phyloP scores from a whole-genome alignment of 495 filamentous ascomycete genomes.

The Hypomontagnella submonticulosa region DNA sequence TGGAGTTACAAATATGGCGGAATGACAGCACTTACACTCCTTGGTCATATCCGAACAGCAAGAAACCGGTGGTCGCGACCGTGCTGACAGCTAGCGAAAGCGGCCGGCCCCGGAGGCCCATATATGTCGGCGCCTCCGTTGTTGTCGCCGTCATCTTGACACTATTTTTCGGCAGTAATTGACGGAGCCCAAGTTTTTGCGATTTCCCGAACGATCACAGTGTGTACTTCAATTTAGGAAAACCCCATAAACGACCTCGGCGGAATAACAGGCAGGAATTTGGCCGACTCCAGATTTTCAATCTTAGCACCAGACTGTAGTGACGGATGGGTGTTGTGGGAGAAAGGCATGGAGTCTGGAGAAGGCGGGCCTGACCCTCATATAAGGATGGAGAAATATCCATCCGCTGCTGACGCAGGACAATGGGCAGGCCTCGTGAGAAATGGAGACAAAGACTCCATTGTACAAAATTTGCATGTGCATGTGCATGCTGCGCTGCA shows the following conservation, averaged over 20 bases:
- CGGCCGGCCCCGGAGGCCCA: conserved; percentile 72
- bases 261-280: conserved; percentile 20
- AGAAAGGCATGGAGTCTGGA: conserved; percentile 38
- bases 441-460: conserved; percentile 25
- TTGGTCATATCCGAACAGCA: conserved; percentile 79
- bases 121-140: conserved; percentile 60
- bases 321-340: conserved; percentile 32
- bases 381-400: conserved; percentile 38
- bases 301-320: conserved; percentile 38
- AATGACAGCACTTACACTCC: conserved; percentile 47
- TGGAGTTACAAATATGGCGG: neutral
- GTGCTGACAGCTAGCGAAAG: conserved; percentile 68
- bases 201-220: conserved; percentile 14
- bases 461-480: neutral
- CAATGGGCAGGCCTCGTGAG: conserved; percentile 23
- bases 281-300: conserved; percentile 39
- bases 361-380: conserved; percentile 41
- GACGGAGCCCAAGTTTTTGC: conserved; percentile 14
- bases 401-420: conserved; percentile 29
- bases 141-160: conserved; percentile 55
- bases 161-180: conserved; percentile 5
- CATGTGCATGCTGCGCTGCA: conserved; percentile 14
- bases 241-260: conserved; percentile 14
- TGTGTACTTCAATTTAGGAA: neutral
- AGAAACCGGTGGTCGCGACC: conserved; percentile 77